These are phyloP conservation scores for Coemansia sp. DNA, from an alignment of 192 early-diverging fungal genomes.

Conservation along the genomic window DNA sequence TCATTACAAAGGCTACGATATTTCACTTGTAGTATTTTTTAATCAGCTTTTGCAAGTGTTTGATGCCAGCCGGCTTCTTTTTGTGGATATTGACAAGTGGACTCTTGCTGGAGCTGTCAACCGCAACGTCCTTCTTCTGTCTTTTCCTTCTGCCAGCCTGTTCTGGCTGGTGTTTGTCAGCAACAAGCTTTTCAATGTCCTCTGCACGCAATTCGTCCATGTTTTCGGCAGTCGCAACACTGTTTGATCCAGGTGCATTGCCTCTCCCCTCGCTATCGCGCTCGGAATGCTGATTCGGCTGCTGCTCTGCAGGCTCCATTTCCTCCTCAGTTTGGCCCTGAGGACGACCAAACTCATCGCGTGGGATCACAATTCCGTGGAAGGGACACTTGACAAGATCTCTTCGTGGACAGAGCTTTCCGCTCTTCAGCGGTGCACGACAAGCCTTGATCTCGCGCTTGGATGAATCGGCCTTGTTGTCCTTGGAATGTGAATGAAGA, in stretches of 20 bases:
- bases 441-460: conserved; percentile 61
- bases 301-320: not conserved
- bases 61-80: conserved; percentile 7
- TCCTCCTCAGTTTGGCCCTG: conserved; percentile 5
- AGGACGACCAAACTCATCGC: conserved; percentile 57
- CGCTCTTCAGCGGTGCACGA: conserved; percentile 63
- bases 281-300: not conserved
- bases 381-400: conserved; percentile 71
- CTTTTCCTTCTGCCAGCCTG: not conserved
- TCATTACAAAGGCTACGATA: no score
- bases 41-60: conserved; percentile 4
- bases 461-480: not conserved
- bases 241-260: conserved; percentile 1
- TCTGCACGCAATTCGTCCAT: conserved; percentile 26
- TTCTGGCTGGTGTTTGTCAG: conserved; percentile 7
- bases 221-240: conserved; percentile 33
- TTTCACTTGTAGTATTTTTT: conserved; percentile 8
- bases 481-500: not conserved
- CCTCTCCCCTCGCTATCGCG: not conserved
- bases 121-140: conserved; percentile 1
- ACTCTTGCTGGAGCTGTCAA: not conserved
- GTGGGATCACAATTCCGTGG: conserved; percentile 63
- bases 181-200: conserved; percentile 25
- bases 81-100: conserved; percentile 30
- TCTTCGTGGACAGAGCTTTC: conserved; percentile 64